phyloP scores from a whole-genome alignment of 2,329 filamentous ascomycete genomes.

The Fusarium sp. region DNA sequence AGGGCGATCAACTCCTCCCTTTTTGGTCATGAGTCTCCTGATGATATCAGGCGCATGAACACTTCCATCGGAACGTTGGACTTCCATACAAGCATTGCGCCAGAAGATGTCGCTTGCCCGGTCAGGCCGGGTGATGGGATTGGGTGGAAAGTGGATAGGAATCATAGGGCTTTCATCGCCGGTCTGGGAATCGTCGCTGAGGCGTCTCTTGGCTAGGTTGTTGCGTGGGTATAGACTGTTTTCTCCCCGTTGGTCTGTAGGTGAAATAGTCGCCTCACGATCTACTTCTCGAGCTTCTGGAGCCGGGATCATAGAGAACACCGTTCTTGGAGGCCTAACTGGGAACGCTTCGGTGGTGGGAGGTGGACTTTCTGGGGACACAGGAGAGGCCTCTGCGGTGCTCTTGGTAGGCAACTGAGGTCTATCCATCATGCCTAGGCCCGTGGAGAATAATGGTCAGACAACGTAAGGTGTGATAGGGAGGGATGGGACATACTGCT shows the following conservation, averaged over 20 bases:
- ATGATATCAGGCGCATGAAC: constrained; percentile 36
- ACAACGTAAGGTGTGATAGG: neutral
- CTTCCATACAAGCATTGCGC: constrained; percentile 30
- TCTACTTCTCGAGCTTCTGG: neutral
- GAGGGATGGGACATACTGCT: neutral
- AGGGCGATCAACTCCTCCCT: constrained; percentile 28
- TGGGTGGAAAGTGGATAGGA: constrained; percentile 26
- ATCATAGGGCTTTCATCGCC: constrained; percentile 2
- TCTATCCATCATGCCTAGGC: neutral
- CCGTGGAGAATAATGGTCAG: neutral
- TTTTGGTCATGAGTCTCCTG: constrained; percentile 37
- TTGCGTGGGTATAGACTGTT: neutral
- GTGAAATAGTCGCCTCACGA: neutral
- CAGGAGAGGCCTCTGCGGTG: neutral
- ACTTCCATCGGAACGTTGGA: constrained; percentile 26
- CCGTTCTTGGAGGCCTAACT: neutral
- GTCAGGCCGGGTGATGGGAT: constrained; percentile 14
- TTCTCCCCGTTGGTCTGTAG: neutral
- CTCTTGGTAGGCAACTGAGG: constrained; percentile 3
- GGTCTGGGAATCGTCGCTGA: constrained; percentile 18
- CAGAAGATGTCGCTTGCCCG: constrained; percentile 26
- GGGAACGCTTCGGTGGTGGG: neutral
- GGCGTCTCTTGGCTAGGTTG: neutral
- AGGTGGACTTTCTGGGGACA: neutral
- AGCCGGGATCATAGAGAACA: neutral